Evolutionary conservation across 441 rosid genomes (phyloP).

Genomic region (Bocquillonia castaneifolia): DNA sequence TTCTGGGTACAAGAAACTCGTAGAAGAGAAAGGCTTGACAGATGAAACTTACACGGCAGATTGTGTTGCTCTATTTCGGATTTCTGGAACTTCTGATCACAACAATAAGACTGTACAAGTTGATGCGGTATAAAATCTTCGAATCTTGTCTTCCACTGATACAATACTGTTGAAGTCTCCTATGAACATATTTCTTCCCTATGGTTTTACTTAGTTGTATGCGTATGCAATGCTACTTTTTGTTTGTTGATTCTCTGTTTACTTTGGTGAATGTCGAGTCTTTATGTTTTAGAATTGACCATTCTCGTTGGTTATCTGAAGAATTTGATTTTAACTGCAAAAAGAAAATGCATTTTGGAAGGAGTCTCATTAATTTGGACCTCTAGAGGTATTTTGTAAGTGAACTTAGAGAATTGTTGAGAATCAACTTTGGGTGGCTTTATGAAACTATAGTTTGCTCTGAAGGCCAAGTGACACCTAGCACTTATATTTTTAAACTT

Average conservation of each 20-base stretch:
- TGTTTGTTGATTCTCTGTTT: not conserved
- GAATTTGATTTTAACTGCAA: not conserved
- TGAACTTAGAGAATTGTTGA: not conserved
- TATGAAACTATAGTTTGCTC: not conserved
- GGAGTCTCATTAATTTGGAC: not conserved
- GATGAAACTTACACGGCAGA: slow-evolving; percentile 82
- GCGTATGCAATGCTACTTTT: not conserved
- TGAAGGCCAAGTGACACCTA: not conserved
- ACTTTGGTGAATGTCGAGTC: not conserved
- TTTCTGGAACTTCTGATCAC: slow-evolving; percentile 76
- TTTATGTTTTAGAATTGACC: not conserved
- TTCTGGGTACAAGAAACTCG: slow-evolving; percentile 65
- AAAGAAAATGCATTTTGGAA: not conserved
- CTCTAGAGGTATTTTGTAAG: not conserved
- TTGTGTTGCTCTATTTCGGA: slow-evolving; percentile 65
- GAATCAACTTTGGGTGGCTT: too few relatives aligned
- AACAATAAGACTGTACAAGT: slow-evolving; percentile 79
- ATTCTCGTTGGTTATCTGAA: not conserved
- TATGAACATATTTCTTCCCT: not conserved
- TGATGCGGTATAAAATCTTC: slow-evolving; percentile 60
- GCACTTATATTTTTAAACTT: slow-evolving; percentile 4
- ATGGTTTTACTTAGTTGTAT: not conserved
- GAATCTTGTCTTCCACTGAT: slow-evolving; percentile 15
- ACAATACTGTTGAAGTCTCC: not conserved
- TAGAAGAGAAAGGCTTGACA: slow-evolving; percentile 53